These are phyloP conservation scores for Neoscytalidium dimidiatum DNA, from an alignment of 2,329 filamentous ascomycete genomes.

Conservation along the genomic window DNA sequence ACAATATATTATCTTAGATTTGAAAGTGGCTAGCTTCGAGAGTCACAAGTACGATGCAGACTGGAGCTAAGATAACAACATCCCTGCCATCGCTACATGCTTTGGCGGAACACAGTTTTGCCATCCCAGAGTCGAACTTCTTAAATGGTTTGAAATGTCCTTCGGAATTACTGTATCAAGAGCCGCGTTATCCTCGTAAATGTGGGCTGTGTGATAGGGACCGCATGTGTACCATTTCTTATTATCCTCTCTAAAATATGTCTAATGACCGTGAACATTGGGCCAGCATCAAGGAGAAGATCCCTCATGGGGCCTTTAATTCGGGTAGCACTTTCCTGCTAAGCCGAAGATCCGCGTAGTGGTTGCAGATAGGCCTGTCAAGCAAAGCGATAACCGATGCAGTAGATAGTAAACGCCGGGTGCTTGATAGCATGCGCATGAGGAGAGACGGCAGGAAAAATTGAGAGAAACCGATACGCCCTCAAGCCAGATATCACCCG, in stretches of 20 bases:
- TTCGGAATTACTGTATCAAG: too few relatives aligned
- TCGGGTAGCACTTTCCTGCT: not conserved
- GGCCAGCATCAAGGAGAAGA: not conserved
- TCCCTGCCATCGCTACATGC: too few relatives aligned
- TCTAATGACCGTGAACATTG: not conserved
- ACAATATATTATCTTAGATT: not conserved
- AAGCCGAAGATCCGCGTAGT: not conserved
- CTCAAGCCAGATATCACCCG: constrained; percentile 3
- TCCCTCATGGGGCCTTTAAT: not conserved
- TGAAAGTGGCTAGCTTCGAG: too few relatives aligned
- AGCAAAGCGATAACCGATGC: not conserved
- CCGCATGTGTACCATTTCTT: not conserved
- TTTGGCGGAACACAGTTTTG: too few relatives aligned
- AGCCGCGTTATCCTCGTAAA: too few relatives aligned
- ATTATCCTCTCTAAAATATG: not conserved
- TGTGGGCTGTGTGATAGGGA: not conserved
- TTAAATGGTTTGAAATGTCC: too few relatives aligned
- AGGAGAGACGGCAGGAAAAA: not conserved
- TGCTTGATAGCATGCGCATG: constrained; percentile 8
- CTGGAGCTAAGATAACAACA: too few relatives aligned
- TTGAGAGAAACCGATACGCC: not conserved
- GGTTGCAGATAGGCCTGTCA: not conserved
- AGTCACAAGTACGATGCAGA: too few relatives aligned
- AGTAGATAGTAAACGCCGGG: constrained; percentile 9
- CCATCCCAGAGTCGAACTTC: too few relatives aligned